phyloP scores from a whole-genome alignment of 2,329 filamentous ascomycete genomes.

The Lachnellula cervina region DNA sequence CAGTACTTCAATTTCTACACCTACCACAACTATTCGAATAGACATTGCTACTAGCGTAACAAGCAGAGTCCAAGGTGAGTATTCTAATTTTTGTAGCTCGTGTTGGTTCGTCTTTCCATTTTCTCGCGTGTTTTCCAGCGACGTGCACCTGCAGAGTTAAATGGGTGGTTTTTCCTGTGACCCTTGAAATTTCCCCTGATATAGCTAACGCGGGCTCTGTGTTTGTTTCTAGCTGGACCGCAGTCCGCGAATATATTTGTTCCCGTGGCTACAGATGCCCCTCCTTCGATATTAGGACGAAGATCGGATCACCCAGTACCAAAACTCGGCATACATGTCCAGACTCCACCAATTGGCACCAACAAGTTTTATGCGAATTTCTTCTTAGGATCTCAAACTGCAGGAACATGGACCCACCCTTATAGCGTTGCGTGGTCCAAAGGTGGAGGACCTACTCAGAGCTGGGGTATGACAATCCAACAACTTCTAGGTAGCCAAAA shows the following conservation, averaged over 20 bases:
- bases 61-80: not conserved
- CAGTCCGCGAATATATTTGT: slow-evolving; percentile 47
- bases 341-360: slow-evolving; percentile 53
- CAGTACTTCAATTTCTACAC: slow-evolving; percentile 19
- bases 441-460: slow-evolving; percentile 55
- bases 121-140: too few species aligned
- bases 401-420: slow-evolving; percentile 69
- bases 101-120: too few species aligned
- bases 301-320: slow-evolving; percentile 55
- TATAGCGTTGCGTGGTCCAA: slow-evolving; percentile 66
- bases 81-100: not conserved
- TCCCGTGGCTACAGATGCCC: slow-evolving; percentile 49
- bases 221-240: not conserved
- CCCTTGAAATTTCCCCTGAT: too few species aligned
- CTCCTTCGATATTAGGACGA: slow-evolving; percentile 43
- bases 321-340: slow-evolving; percentile 42
- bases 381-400: slow-evolving; percentile 67
- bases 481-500: slow-evolving; percentile 66
- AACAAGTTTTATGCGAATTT: slow-evolving; percentile 83
- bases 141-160: too few species aligned
- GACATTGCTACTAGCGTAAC: not conserved
- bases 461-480: slow-evolving; percentile 73
- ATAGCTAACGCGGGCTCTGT: not conserved
- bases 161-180: too few species aligned
- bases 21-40: slow-evolving; percentile 10